Conservation (phyloP, 257 asterid genomes). For the Nicotiana knightiana region DNA sequence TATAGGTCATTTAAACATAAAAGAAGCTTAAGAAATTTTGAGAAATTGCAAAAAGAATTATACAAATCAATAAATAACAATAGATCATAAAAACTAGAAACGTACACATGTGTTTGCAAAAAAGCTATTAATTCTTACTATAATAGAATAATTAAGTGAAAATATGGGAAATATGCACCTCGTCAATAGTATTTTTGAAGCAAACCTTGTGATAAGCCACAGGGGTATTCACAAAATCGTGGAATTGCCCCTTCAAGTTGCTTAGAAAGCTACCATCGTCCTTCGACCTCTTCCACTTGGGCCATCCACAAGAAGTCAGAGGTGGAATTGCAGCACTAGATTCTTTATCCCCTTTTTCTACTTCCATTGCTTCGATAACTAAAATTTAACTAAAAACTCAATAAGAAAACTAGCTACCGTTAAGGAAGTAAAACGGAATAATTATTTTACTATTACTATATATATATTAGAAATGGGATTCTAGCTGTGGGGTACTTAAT, state of each 20-base stretch:
- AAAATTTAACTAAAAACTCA: too few species aligned
- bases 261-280: conserved; percentile 12
- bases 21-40: too few species aligned
- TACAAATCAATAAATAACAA: too few species aligned
- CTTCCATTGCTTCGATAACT: background rate
- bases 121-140: background rate
- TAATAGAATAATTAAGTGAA: background rate
- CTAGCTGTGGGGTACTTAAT: too few species aligned
- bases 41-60: too few species aligned
- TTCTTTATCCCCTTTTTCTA: background rate
- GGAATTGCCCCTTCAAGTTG: conserved; percentile 19
- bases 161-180: conserved; percentile 6
- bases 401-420: background rate
- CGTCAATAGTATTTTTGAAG: conserved; percentile 15
- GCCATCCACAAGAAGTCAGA: conserved; percentile 1
- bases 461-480: too few species aligned
- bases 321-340: background rate
- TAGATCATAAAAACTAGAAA: too few species aligned
- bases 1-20: too few species aligned
- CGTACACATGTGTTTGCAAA: background rate
- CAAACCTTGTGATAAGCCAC: conserved; percentile 26
- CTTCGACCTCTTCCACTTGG: conserved; percentile 12
- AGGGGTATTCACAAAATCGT: conserved; percentile 17
- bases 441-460: background rate
- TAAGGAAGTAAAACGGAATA: background rate